Conservation (phyloP, 495 filamentous ascomycete genomes). For the Thermothielavioides terrestris region DNA sequence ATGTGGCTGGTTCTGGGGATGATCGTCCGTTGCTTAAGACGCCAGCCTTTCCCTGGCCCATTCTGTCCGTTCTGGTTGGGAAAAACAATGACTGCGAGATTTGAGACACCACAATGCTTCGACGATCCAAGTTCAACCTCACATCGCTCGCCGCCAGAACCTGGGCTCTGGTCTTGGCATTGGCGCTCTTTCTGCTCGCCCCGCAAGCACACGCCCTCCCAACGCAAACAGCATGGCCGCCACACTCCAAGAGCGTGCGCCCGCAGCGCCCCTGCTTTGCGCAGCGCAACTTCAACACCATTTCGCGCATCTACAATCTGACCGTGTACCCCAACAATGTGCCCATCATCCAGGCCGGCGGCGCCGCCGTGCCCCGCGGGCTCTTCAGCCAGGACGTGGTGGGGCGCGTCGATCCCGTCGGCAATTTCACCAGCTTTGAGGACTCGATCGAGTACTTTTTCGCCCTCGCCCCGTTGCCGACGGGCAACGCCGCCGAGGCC, state of each 20-base stretch:
- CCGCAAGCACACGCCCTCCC: neutral
- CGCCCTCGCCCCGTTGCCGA: conserved; percentile 28
- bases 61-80: neutral
- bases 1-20: no score
- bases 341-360: conserved; percentile 25
- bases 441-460: conserved; percentile 36
- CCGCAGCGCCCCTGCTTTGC: conserved; percentile 4
- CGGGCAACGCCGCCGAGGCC: conserved; percentile 15
- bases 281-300: conserved; percentile 31
- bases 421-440: conserved; percentile 31
- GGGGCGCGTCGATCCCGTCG: conserved; percentile 30
- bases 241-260: conserved; percentile 7
- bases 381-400: conserved; percentile 30
- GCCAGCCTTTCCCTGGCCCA: neutral
- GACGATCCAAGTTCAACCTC: conserved; percentile 1
- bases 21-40: conserved; percentile 4
- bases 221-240: neutral
- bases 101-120: neutral
- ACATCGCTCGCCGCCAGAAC: neutral
- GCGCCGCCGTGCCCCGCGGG: conserved; percentile 24
- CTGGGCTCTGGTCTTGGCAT: conserved; percentile 1
- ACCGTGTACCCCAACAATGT: conserved; percentile 36
- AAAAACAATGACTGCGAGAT: neutral
- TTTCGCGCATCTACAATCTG: conserved; percentile 32
- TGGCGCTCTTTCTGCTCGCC: neutral